Evolutionary conservation across 2,329 filamentous ascomycete species (phyloP), one percentile per base, ranked within the genome.

Genomic region (Daldinia eschscholtzii): DNA sequence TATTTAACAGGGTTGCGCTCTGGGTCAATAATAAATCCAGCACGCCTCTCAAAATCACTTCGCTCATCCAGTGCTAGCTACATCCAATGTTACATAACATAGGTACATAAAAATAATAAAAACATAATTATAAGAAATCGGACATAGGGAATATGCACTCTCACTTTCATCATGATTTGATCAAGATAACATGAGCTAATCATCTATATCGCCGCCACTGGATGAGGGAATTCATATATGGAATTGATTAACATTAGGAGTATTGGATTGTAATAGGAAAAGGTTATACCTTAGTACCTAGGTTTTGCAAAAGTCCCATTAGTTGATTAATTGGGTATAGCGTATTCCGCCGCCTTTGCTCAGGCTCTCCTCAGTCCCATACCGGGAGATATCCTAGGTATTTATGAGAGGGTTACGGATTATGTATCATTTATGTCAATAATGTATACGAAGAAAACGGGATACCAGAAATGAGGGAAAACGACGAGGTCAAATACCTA

Each of bases 171-270:
- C 48, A 52, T 18, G 48, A 52, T 30, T 55, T 37, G 33, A 42
- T 57, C 55, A 44, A 37, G 15, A 37, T 13, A 55, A 42, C 39
- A 57, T 30, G 55, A 44, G 13, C 39, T 39, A 42, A 42, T 44
- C 39, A 44, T 44, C 5, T 44, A 44, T 12, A 57, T 26, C 23
- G 37, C 13, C 1, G 12, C 33, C 55, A 44, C 39, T 42, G 6
- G 23, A 42, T 44, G 26, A 57, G 55, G 42, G 57, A 48, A 48
- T 48, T 50, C 41, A 44, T 48, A 60, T 48, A 6, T 52, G 35
- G 44, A 61, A 42, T 57, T 57, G 23, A 42, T 57, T 57, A 26
- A 42, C 39, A 6, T 28, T 28, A 39, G 20, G 35, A 57, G 55
- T 12, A 42, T 39, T n/a, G 39, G 15, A 30, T 39, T 30, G 35